phyloP scores from a whole-genome alignment of 2,329 filamentous ascomycete species.

The Rhynchosporium graminicola region DNA sequence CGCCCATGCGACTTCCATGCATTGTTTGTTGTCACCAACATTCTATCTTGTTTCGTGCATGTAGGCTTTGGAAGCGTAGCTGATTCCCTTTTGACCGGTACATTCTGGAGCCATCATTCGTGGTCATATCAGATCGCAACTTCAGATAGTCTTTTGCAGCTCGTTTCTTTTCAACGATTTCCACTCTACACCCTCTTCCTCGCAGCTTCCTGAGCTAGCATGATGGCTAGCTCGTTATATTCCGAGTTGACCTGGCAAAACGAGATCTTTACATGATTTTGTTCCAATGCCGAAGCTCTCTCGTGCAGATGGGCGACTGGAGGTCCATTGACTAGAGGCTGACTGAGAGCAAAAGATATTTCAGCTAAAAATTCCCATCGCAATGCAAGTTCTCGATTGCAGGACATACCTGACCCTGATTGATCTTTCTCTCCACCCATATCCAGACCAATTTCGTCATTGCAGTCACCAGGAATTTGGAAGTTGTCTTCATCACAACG shows the following conservation, averaged over 20 bases:
- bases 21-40: too few species aligned
- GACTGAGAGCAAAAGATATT: neutral
- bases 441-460: slow-evolving; percentile 25
- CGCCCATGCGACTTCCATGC: too few species aligned
- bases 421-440: slow-evolving; percentile 23
- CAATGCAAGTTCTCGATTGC: neutral
- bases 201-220: slow-evolving; percentile 10
- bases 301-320: slow-evolving; percentile 26
- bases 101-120: neutral
- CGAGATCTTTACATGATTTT: slow-evolving; percentile 20
- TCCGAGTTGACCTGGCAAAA: slow-evolving; percentile 21
- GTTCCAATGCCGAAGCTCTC: slow-evolving; percentile 20
- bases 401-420: neutral
- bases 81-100: neutral
- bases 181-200: neutral
- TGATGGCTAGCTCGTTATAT: slow-evolving; percentile 9
- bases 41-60: too few species aligned
- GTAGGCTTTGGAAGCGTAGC: neutral
- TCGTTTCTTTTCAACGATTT: neutral
- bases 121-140: neutral
- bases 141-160: neutral
- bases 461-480: slow-evolving; percentile 17
- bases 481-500: slow-evolving; percentile 27
- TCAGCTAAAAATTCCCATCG: neutral
- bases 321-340: slow-evolving; percentile 22